phyloP scores from a whole-genome alignment of 2,329 filamentous ascomycete genomes.

The Exserohilum turcica region DNA sequence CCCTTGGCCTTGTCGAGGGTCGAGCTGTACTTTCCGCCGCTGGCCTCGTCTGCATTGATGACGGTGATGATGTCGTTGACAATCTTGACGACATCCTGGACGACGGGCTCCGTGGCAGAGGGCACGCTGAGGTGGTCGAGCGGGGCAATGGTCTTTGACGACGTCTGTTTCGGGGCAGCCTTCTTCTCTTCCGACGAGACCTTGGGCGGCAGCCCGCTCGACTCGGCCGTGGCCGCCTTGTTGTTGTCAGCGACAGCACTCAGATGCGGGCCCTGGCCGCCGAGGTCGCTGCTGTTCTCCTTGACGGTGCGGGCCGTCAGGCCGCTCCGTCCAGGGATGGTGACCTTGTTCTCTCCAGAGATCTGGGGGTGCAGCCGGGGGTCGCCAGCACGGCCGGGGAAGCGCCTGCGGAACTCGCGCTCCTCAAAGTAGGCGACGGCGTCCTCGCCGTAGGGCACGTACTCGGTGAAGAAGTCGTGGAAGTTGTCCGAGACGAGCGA shows the following conservation, averaged over 20 bases:
- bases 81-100: constrained; percentile 92
- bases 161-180: constrained; percentile 32
- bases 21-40: constrained; percentile 72
- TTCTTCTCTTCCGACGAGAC: constrained; percentile 40
- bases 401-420: constrained; percentile 86
- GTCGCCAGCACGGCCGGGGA: constrained; percentile 58
- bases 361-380: constrained; percentile 54
- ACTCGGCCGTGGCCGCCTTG: constrained; percentile 12
- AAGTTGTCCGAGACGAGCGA: constrained; percentile 95
- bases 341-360: constrained; percentile 70
- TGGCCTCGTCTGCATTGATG: constrained; percentile 81
- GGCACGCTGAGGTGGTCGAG: constrained; percentile 80
- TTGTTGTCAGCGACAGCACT: constrained; percentile 62
- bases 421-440: constrained; percentile 95
- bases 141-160: constrained; percentile 51
- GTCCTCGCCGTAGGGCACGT: constrained; percentile 91
- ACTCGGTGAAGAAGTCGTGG: constrained; percentile 99
- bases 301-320: constrained; percentile 79
- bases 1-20: constrained; percentile 85
- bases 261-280: constrained; percentile 61
- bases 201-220: constrained; percentile 26
- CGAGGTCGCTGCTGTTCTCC: constrained; percentile 52
- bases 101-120: constrained; percentile 80
- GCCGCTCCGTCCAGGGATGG: constrained; percentile 83
- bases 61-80: constrained; percentile 95